These are phyloP conservation scores for Acanthamoeba lenticulata DNA, from an alignment of 208 protist genomes.

Conservation along the genomic window DNA sequence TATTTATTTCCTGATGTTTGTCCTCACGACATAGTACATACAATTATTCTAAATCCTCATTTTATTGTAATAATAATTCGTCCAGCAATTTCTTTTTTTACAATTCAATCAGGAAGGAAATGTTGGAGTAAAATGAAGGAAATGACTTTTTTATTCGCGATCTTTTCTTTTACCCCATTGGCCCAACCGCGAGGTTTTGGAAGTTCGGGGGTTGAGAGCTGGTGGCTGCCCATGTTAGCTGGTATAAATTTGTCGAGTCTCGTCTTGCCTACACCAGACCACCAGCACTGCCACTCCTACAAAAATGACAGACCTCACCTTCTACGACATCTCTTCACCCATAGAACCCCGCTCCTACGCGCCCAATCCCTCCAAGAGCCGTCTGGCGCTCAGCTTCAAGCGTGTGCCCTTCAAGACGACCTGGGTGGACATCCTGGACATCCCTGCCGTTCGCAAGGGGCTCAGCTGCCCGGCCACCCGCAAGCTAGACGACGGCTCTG, in stretches of 20 bases:
- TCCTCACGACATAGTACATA: background rate
- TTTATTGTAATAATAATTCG: no score
- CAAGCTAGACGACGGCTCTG: background rate
- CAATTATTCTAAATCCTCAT: no score
- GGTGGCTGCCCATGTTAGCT: no score
- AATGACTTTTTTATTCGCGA: no score
- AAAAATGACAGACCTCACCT: slow-evolving; percentile 15
- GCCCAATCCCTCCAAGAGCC: slow-evolving; percentile 8
- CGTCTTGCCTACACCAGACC: no score
- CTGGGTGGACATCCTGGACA: slow-evolving; percentile 7
- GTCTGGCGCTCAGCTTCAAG: slow-evolving; percentile 12
- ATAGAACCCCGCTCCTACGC: slow-evolving; percentile 35
- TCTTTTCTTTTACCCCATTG: no score
- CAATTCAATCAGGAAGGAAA: no score
- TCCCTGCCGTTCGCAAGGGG: slow-evolving; percentile 18
- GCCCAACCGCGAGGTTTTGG: no score
- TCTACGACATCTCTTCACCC: slow-evolving; percentile 49
- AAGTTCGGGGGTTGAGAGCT: no score
- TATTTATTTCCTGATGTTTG: background rate
- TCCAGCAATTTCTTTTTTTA: no score
- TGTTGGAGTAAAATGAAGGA: no score
- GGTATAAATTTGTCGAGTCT: no score
- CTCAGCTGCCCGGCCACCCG: background rate
- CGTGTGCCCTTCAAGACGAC: slow-evolving; percentile 42
- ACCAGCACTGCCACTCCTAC: background rate